Evolutionary conservation across 1,284 basidiomycete species (phyloP).

Genomic region (Apiotrichum porosum): DNA sequence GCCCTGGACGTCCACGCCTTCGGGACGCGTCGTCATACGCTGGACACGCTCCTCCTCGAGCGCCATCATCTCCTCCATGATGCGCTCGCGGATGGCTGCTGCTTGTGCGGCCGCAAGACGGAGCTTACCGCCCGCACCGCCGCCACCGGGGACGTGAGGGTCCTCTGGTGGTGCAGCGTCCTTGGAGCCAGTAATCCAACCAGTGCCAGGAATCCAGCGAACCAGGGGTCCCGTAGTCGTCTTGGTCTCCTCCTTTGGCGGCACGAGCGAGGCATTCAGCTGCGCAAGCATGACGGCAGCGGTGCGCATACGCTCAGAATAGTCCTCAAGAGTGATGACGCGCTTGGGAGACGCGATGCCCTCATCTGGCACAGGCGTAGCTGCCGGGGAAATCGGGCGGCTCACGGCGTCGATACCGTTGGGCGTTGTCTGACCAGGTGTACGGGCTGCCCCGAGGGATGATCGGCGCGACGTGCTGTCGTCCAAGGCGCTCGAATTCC

Average conservation of each 20-base stretch:
- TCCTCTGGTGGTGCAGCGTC: too few relatives aligned
- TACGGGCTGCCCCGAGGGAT: constrained; percentile 7
- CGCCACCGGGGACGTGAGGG: neutral
- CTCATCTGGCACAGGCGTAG: constrained; percentile 3
- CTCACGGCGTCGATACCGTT: neutral
- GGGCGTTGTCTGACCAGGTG: neutral
- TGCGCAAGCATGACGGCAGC: constrained; percentile 98
- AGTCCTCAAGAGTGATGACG: constrained; percentile 71
- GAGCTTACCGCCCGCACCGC: constrained; percentile 52
- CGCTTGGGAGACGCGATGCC: constrained; percentile 24
- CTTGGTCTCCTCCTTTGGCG: constrained; percentile 47
- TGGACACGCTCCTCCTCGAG: constrained; percentile 95
- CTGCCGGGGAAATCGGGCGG: neutral
- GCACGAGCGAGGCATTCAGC: constrained; percentile 75
- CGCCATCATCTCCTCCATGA: constrained; percentile 98
- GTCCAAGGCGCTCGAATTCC: constrained; percentile 52
- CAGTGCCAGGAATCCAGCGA: constrained; percentile 64
- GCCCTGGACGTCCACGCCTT: constrained; percentile 54
- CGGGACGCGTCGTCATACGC: constrained; percentile 75
- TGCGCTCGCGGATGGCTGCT: constrained; percentile 83
- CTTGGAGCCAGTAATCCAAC: constrained; percentile 54
- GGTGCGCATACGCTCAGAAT: constrained; percentile 95
- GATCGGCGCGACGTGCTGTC: constrained; percentile 19
- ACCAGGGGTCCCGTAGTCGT: constrained; percentile 35
- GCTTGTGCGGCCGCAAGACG: constrained; percentile 74